These are phyloP conservation scores for Metschnikowia proteae DNA, from an alignment of 805 yeast genomes.

Conservation along the genomic window DNA sequence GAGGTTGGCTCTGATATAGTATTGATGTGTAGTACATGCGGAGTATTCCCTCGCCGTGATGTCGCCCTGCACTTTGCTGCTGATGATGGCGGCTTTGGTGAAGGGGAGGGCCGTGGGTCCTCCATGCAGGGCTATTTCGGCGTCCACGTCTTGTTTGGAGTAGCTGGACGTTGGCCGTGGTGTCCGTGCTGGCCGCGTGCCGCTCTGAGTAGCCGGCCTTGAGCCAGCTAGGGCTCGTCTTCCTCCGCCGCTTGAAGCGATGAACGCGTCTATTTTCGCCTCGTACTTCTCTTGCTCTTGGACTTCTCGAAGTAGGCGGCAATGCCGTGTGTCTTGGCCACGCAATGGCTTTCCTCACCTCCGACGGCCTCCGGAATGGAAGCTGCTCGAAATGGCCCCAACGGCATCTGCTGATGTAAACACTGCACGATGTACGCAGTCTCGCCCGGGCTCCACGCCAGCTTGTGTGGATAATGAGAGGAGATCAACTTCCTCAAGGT, in stretches of 20 bases:
- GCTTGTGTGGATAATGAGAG: slow-evolving; percentile 11
- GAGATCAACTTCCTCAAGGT: slow-evolving; percentile 8
- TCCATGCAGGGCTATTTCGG: slow-evolving; percentile 11
- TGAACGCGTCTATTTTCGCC: slow-evolving; percentile 10
- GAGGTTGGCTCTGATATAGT: no score
- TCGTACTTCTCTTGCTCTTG: slow-evolving; percentile 9
- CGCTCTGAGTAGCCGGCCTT: background rate
- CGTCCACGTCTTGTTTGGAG: slow-evolving; percentile 9
- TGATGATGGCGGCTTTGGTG: slow-evolving; percentile 22
- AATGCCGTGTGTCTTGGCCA: slow-evolving; percentile 5
- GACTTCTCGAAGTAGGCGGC: background rate
- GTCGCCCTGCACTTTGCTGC: slow-evolving; percentile 15
- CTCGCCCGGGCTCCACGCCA: slow-evolving; percentile 14
- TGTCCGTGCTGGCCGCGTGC: background rate
- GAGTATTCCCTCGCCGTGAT: slow-evolving; percentile 9
- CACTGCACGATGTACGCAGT: slow-evolving; percentile 8
- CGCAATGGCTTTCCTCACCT: slow-evolving; percentile 7
- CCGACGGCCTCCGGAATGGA: slow-evolving; percentile 12
- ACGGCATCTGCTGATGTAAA: slow-evolving; percentile 4
- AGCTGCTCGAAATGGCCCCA: slow-evolving; percentile 7
- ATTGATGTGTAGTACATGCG: no score
- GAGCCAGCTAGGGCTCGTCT: background rate
- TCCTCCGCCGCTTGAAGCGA: slow-evolving; percentile 17
- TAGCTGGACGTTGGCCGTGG: no score
- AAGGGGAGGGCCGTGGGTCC: slow-evolving; percentile 17